phyloP scores from a whole-genome alignment of 2,329 filamentous ascomycete species.

The Talaromyces sp. region DNA sequence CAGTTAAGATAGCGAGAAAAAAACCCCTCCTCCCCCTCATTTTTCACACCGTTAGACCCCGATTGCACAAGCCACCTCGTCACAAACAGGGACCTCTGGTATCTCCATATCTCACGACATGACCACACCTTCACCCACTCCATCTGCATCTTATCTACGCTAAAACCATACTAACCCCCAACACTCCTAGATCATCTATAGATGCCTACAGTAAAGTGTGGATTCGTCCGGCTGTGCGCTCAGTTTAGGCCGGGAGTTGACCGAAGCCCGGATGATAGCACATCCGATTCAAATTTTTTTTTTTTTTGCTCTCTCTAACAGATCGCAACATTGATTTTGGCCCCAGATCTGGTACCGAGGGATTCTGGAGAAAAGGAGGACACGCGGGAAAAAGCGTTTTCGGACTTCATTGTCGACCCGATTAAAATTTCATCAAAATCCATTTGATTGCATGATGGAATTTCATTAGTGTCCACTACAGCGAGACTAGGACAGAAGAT shows the following conservation, averaged over 20 bases:
- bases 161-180: neutral
- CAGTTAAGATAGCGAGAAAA: too few species aligned
- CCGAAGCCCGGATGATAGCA: constrained; percentile 2
- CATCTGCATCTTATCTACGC: neutral
- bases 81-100: neutral
- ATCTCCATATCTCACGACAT: neutral
- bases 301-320: too few species aligned
- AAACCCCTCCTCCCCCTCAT: too few species aligned
- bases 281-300: neutral
- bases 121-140: neutral
- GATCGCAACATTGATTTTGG: too few species aligned
- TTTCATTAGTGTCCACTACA: neutral
- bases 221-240: neutral
- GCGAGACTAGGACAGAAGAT: too few species aligned
- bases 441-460: neutral
- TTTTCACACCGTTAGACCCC: neutral
- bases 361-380: neutral
- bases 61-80: neutral
- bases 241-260: neutral
- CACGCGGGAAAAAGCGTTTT: neutral
- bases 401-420: neutral
- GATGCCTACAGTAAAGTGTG: neutral
- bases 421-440: neutral
- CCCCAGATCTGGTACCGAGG: neutral
- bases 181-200: neutral